Base-by-base conservation (phyloP, 2,329 filamentous ascomycete genomes). In the Aspergillus fructus region DNA sequence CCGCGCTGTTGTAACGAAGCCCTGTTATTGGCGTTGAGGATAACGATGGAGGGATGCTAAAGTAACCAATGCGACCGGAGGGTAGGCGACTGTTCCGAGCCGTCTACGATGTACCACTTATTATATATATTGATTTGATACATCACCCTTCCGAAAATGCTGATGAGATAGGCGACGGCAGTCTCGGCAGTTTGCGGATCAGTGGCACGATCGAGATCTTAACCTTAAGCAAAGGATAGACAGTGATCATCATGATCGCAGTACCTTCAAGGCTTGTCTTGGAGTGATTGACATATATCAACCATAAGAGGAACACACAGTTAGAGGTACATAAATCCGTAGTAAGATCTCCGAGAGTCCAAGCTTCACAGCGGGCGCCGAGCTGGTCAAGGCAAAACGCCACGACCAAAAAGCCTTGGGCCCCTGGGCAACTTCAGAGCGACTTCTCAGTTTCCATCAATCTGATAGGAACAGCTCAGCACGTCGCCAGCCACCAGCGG, bases 391-490 rank as follows among this genome's bases (percentile, higher is more conserved):
- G 27, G 27, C 27, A 30, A 57, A 46, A 37, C 49, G 46, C 40
- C 48, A 42, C 30, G 45, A 51, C 21, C 34, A 46, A 51, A 37
- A 49, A 53, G 53, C 41, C 41, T 8, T 34, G 8, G 13, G 9
- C 4, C 43, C 7, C 24, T 34, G 27, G 27, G 39, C 49, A 37
- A 30, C 40, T 21, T 24, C 27, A 45, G 12, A 43, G 30, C n/a
- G 7, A 33, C 21, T 23, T 27, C 47, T 9, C 27, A 30, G 27
- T 30, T 30, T 30, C 27, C 27, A 30, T 11, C 46, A 17, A 55
- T 52, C 34, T 63, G 56, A 63, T 61, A 58, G 60, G 59, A 45
- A 64, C 62, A 63, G 30, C 55, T 64, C 52, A 54, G 53, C 55
- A 55, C 49, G 37, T 51, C 46, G 58, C 48, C 30, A 48, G 53